A percentile compares a stretch with the other conserved stretches of the same genome.
Conservation (phyloP, 2,329 filamentous ascomycete genomes). For the Diaporthe humulicola region DNA sequence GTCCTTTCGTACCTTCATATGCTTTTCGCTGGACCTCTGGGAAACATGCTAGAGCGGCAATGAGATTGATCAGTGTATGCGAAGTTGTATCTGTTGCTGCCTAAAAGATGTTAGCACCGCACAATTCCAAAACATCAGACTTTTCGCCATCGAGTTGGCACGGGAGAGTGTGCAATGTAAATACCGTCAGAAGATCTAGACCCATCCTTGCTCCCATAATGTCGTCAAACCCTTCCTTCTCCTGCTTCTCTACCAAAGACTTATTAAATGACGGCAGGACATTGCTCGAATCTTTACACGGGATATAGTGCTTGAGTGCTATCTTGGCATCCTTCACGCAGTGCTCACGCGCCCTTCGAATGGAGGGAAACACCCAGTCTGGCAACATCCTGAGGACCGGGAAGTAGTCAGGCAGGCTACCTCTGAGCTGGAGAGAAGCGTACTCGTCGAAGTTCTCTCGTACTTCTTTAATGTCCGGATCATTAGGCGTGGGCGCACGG, state of each 20-base stretch:
- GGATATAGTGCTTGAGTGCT: slow-evolving; percentile 3
- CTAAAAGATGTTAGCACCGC: background rate
- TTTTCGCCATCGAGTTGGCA: too few relatives aligned
- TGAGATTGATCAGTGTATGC: background rate
- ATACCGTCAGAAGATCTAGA: background rate
- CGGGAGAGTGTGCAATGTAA: rapidly evolving
- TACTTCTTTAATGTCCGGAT: background rate
- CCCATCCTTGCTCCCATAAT: slow-evolving; percentile 2
- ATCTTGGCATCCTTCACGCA: slow-evolving; percentile 6
- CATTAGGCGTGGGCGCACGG: background rate
- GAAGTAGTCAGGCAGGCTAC: background rate
- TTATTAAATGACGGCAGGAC: background rate
- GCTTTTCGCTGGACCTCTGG: background rate
- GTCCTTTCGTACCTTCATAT: background rate
- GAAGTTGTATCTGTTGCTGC: slow-evolving; percentile 4
- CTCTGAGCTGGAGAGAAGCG: background rate
- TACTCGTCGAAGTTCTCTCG: slow-evolving; percentile 3
- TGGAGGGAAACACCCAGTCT: slow-evolving; percentile 1
- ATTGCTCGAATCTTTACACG: background rate
- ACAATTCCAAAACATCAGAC: background rate
- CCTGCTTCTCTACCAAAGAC: background rate
- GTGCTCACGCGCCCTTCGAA: background rate
- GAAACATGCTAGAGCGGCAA: slow-evolving; percentile 1
- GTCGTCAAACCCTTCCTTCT: slow-evolving; percentile 5
- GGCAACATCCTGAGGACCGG: background rate